Evolutionary conservation across 495 filamentous ascomycete genomes (phyloP).

Genomic region (Xanthoparmelia taractica): DNA sequence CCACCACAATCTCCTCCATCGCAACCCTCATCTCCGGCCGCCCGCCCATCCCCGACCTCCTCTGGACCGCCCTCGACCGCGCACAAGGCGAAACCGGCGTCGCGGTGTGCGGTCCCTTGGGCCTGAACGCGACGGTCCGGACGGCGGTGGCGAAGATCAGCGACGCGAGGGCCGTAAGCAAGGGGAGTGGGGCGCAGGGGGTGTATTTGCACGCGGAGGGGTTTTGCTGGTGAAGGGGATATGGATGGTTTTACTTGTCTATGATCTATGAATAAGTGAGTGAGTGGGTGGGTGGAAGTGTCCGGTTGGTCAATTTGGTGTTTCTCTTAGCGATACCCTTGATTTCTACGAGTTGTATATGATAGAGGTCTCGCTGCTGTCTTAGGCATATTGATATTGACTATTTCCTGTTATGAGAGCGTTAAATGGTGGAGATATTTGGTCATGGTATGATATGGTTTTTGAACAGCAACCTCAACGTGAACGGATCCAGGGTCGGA

Average conservation of each 20-base stretch:
- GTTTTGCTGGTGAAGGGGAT: constrained; percentile 9
- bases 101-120: constrained; percentile 69
- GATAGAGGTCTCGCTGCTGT: background rate
- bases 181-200: constrained; percentile 83
- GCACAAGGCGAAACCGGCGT: constrained; percentile 78
- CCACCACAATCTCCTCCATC: background rate
- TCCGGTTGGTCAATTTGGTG: background rate
- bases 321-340: background rate
- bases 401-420: background rate
- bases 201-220: constrained; percentile 46
- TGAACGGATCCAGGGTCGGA: too few relatives aligned
- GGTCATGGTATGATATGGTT: too few relatives aligned
- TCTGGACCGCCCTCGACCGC: constrained; percentile 55
- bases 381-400: too few relatives aligned
- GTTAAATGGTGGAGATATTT: too few relatives aligned
- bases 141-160: constrained; percentile 61
- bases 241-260: too few relatives aligned
- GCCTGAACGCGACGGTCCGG: constrained; percentile 57
- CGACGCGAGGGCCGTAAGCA: constrained; percentile 83
- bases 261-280: too few relatives aligned
- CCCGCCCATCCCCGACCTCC: constrained; percentile 28
- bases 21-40: constrained; percentile 15
- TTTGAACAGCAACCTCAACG: too few relatives aligned
- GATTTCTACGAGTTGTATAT: background rate
- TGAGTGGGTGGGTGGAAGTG: background rate